Evolutionary conservation across 139 green algal genomes (phyloP), one percentile per base, ranked within the genome.

Genomic region (Gonium pectorale): DNA sequence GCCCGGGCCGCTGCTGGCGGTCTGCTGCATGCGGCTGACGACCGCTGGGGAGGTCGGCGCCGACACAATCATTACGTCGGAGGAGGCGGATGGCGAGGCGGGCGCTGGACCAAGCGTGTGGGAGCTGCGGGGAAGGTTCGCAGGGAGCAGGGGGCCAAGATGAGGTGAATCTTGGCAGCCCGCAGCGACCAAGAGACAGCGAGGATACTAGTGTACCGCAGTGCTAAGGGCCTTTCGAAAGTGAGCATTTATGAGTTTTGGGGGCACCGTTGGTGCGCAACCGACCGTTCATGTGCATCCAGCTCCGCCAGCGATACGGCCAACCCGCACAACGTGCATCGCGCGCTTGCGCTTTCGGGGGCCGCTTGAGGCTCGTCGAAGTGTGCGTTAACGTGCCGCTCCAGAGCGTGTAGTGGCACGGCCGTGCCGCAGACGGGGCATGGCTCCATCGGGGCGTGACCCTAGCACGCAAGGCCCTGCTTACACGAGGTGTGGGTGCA

Each of bases 261-360:
- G n/a, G n/a, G n/a, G n/a, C n/a, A n/a, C n/a, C n/a, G n/a, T n/a
- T n/a, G n/a, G n/a, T n/a, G n/a, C n/a, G n/a, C n/a, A n/a, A n/a
- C n/a, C n/a, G n/a, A n/a, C n/a, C 72, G 49, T 27, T 80, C 72
- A 35, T 80, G 72, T 1, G 72, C 51, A 44, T 80, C 72, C 43
- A 83, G 60, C 19, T 63, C 33, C 0, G 22, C 44, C 29, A 83
- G 43, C 1, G 43, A 43, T 6, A 83, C 60, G 6, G 17, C 19
- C 1, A 24, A 29, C 2, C 41, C 60, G 43, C 62, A 72, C 2
- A 38, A 13, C 13, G 29, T 59, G 43, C 60, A 83, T 26, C 60
- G 43, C 29, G 77, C 73, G 29, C 17, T 40, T 29, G 40, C 22
- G 73, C 22, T 70, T 60, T 54, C 52, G 3, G 73, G 37, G 27